A percentile compares a stretch with the other conserved stretches of the same genome.
Evolutionary conservation across 2,329 filamentous ascomycete species (phyloP).

Genomic region (Diaporthe eres): DNA sequence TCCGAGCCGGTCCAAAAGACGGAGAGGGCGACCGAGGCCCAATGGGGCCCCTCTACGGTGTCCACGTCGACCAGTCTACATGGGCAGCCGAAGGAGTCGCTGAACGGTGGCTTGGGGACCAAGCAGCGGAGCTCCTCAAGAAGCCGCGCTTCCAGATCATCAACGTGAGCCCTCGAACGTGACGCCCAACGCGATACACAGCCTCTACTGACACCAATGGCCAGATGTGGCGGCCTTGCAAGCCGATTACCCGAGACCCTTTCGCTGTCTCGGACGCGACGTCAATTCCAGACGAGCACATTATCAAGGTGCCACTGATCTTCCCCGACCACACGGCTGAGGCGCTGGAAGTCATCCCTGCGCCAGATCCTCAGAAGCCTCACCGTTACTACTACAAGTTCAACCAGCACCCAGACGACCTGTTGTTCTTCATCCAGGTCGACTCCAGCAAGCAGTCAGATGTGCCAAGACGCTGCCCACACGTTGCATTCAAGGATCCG

Average conservation of each 20-base stretch:
- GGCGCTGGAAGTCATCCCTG: conserved; percentile 50
- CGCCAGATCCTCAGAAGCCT: conserved; percentile 42
- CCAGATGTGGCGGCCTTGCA: conserved; percentile 28
- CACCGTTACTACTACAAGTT: conserved; percentile 47
- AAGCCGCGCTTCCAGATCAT: conserved; percentile 34
- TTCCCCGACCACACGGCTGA: conserved; percentile 57
- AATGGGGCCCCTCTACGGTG: conserved; percentile 7
- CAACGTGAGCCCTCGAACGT: not conserved
- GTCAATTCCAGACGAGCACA: conserved; percentile 56
- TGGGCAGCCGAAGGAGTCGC: conserved; percentile 18
- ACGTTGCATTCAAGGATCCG: conserved; percentile 67
- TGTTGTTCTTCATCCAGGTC: conserved; percentile 44
- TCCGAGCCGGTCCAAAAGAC: conserved; percentile 28
- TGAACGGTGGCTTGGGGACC: conserved; percentile 26
- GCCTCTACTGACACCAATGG: not conserved
- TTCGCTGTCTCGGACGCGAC: conserved; percentile 58
- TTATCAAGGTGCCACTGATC: conserved; percentile 56
- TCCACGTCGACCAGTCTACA: conserved; percentile 28
- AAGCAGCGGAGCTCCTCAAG: conserved; percentile 20
- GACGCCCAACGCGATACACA: not conserved
- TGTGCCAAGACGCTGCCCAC: conserved; percentile 66
- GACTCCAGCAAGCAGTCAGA: conserved; percentile 54
- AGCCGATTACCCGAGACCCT: conserved; percentile 54
- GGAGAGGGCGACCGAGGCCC: conserved; percentile 15
- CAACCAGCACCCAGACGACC: conserved; percentile 40